Evolutionary conservation across 208 protist species (phyloP), one percentile per base, ranked within the genome.

Genomic region (Leptomonas seymouri): DNA sequence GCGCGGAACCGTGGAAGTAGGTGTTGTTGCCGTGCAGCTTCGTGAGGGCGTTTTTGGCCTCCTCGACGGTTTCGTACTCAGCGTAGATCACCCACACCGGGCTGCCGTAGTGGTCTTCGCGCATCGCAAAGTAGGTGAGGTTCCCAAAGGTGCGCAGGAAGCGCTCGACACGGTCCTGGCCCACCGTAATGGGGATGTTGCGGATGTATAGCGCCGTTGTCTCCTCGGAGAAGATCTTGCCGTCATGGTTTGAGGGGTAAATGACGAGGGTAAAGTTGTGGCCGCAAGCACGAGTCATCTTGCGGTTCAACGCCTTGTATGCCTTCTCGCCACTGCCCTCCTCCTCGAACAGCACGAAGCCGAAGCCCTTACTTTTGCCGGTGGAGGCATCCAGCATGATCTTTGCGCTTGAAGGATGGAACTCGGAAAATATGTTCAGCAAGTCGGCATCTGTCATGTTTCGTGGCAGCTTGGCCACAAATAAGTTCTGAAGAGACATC

Each of bases 341-440:
- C 5, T 74, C 79, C 20, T 93, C 83, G 73, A 98, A 99, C 61
- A 97, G 94, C 18, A 98, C 96, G 74, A 99, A 99, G 60, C 96
- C 98, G 70, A 99, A 99, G 36, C 97, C 93, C 46, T 93, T 89
- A 58, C 85, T 94, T 49, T 88, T 90, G 15, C 94, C 95, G 6
- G 85, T 94, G 49, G 91, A 90, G 18, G 96, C 84, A 18, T 91
- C 87, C 27, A 97, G 79, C 76, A 89, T 82, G 49, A 97, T 89
- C 23, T 98, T 87, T 8, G 95, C 81, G 55, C 84, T 81, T n/a
- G 87, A 95, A 16, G 98, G 91, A 27, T 76, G 36, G 59, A 93
- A 97, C 30, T 84, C 87, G 48, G 39, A 7, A 30, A 74, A 71
- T 21, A 97, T 81, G 18, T 94, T 73, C 9, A 74, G 66, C 3